phyloP scores from a whole-genome alignment of 176 grass and related monocot species.

The Thinopyrum elongatum region DNA sequence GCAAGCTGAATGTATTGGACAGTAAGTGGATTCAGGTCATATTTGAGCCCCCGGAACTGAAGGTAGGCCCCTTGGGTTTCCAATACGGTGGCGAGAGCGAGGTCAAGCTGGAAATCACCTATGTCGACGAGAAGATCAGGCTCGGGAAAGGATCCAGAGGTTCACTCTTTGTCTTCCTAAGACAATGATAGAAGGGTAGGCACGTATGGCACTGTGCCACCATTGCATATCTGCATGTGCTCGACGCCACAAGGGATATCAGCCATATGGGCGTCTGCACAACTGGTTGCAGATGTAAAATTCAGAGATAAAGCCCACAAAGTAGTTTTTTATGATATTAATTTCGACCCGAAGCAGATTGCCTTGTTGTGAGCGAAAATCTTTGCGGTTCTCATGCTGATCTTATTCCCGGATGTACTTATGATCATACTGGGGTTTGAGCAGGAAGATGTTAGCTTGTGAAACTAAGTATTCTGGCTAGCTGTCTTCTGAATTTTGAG shows the following conservation, averaged over 20 bases:
- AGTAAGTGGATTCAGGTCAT: conserved; percentile 94
- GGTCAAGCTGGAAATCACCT: conserved; percentile 91
- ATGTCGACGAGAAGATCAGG: conserved; percentile 83
- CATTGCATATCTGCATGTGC: not conserved
- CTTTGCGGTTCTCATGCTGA: not conserved
- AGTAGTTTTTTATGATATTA: not conserved
- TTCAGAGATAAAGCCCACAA: not conserved
- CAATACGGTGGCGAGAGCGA: conserved; percentile 84
- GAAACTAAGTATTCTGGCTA: not conserved
- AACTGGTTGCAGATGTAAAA: conserved; percentile 28
- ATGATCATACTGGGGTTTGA: too few relatives aligned
- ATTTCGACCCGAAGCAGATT: not conserved
- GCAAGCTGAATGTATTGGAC: conserved; percentile 76
- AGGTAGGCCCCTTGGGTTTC: conserved; percentile 68
- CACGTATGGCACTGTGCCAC: not conserved
- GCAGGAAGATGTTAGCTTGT: not conserved
- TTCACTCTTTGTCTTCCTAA: conserved; percentile 84
- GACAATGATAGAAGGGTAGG: conserved; percentile 17
- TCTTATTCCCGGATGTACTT: not conserved
- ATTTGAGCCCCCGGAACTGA: conserved; percentile 81
- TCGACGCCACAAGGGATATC: not conserved
- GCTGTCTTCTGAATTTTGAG: too few relatives aligned
- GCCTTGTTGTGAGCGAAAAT: not conserved
- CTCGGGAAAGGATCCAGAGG: conserved; percentile 82
- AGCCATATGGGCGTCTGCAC: conserved; percentile 8